A percentile compares a stretch with the other conserved stretches of the same genome.
Conservation (phyloP, 106 monocot genomes). For the Dendrobium huoshanense region DNA sequence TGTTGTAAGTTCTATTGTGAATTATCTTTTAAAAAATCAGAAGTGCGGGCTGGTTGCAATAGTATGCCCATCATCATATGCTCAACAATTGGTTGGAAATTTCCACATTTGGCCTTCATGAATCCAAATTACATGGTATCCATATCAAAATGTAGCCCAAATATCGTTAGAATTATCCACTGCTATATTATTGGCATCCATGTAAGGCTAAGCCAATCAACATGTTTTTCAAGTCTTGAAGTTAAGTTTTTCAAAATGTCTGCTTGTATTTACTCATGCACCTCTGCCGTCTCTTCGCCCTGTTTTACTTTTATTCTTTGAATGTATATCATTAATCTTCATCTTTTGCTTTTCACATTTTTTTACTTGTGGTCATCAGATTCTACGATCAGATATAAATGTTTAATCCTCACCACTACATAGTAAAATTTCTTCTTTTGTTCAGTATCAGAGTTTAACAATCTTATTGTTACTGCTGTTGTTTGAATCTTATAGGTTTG, state of each 20-base stretch:
- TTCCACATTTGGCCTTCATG: not conserved
- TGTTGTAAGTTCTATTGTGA: not conserved
- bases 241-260: not conserved
- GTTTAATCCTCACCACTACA: not conserved
- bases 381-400: not conserved
- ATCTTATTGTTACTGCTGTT: not conserved
- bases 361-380: not conserved
- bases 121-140: not conserved
- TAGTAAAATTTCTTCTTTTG: not conserved
- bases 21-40: not conserved
- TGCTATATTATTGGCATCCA: too few species aligned
- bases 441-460: not conserved
- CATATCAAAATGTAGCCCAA: not conserved
- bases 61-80: not conserved
- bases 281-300: not conserved
- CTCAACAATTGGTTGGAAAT: not conserved
- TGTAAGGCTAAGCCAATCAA: not conserved
- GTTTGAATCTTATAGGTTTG: conserved; percentile 1
- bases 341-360: not conserved
- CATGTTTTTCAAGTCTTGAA: not conserved
- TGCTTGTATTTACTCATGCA: not conserved
- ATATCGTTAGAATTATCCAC: too few species aligned
- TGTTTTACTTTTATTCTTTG: not conserved
- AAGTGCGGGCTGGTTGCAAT: not conserved
- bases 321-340: not conserved